Evolutionary conservation across 2,329 filamentous ascomycete genomes (phyloP), one percentile per base, ranked within the genome.

Genomic region (Aspergillus neotritici): DNA sequence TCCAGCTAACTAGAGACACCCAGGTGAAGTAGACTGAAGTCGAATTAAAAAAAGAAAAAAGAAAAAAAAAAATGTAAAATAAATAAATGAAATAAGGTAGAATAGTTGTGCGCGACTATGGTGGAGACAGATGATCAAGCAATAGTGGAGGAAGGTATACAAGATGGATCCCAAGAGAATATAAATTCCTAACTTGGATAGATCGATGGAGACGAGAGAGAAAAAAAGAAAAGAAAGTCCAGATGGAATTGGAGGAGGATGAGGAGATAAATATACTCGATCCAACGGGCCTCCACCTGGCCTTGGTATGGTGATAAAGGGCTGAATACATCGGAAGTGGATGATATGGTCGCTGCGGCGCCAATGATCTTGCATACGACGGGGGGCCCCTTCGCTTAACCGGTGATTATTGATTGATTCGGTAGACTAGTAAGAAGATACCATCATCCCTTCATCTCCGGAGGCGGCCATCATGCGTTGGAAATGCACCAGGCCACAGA

Each of bases 391-490:
- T 35, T 53, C 49, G 52, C 50, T 46, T 49, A 50, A 47, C 45
- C 38, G 17, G 15, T 28, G 28, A 31, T 31, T 34, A 43, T 40
- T 43, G 43, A 25, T 25, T 25, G 40, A 39, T 30, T 35, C 30
- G 41, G 29, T 43, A 48, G 47, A 52, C 46, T 53, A 46, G 34
- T 12, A 35, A 8, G 21, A 35, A 35, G 33, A 37, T 32, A 37
- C 44, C 43, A 48, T 54, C 51, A 14, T 17, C 52, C 51, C 51
- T 57, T 54, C 55, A 57, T 56, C 48, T 55, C 53, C 53, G 53
- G 45, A 10, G 44, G 21, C 46, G 52, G 43, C 37, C 33, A 48
- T 31, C 41, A 47, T 48, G 48, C 46, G 44, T 46, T 55, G 50
- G 42, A 34, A 49, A 46, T 48, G 40, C 35, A 40, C 48, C 42